Evolutionary conservation across 768 basidiomycete species (phyloP).

Genomic region (Mycena galericulata): DNA sequence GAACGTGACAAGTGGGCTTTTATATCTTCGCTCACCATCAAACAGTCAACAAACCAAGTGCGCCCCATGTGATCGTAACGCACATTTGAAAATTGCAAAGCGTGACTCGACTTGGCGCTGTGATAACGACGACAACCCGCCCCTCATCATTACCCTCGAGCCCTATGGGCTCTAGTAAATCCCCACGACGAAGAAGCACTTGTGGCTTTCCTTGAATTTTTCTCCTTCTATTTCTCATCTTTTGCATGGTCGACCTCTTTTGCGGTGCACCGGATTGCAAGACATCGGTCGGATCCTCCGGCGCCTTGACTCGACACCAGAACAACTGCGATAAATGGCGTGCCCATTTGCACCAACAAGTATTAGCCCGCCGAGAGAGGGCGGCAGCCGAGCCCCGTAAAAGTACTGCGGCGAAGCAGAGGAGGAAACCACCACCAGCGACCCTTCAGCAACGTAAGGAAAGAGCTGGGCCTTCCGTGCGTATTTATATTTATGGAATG

Average conservation of each 20-base stretch:
- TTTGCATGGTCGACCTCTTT: not conserved
- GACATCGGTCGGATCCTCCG: not conserved
- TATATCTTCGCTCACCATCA: slow-evolving; percentile 19
- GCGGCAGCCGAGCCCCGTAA: not conserved
- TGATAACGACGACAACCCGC: not conserved
- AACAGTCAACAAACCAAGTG: slow-evolving; percentile 19
- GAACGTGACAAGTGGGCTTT: not conserved
- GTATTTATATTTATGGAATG: no score
- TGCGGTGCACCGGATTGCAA: slow-evolving; percentile 13
- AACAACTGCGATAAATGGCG: not conserved
- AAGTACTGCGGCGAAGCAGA: not conserved
- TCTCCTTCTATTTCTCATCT: not conserved
- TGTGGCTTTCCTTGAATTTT: not conserved
- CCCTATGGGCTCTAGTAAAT: not conserved
- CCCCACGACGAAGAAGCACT: not conserved
- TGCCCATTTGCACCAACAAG: not conserved
- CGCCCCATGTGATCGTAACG: slow-evolving; percentile 10
- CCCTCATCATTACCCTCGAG: no score
- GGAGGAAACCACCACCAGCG: not conserved
- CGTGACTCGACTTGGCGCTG: not conserved
- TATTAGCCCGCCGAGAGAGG: not conserved
- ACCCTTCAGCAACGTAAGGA: not conserved
- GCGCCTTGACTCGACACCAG: slow-evolving; percentile 10
- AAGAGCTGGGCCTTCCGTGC: no score
- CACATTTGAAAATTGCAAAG: not conserved